These are phyloP conservation scores for Fusarium sp. DNA, from an alignment of 2,329 filamentous ascomycete genomes.

Conservation along the genomic window DNA sequence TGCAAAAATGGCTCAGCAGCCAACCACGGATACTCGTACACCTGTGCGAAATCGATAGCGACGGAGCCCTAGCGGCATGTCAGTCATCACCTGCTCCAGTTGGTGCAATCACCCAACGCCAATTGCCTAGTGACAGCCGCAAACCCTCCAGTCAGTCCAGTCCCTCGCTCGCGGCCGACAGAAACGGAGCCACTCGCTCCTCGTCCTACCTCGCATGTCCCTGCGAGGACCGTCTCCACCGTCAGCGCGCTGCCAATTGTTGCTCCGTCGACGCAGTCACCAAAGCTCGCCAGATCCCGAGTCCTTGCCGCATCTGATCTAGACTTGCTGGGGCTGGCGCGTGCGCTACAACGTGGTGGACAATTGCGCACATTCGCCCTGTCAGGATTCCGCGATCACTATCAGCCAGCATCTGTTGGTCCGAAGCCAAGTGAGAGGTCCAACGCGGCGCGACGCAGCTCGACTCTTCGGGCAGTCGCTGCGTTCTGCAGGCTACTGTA, in stretches of 20 bases:
- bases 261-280: constrained; percentile 43
- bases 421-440: constrained; percentile 39
- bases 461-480: constrained; percentile 46
- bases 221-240: constrained; percentile 37
- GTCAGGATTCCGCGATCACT: constrained; percentile 44
- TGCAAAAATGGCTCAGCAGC: constrained; percentile 46
- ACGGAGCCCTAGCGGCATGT: constrained; percentile 40
- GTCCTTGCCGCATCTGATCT: constrained; percentile 42
- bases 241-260: constrained; percentile 40
- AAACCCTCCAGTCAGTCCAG: constrained; percentile 35
- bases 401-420: constrained; percentile 45
- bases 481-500: constrained; percentile 39
- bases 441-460: constrained; percentile 46
- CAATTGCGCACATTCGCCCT: constrained; percentile 40
- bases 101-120: constrained; percentile 30
- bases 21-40: constrained; percentile 22
- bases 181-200: constrained; percentile 31
- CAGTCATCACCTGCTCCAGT: constrained; percentile 42
- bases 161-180: constrained; percentile 21
- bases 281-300: constrained; percentile 44
- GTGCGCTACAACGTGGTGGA: constrained; percentile 43
- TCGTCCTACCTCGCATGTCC: constrained; percentile 26
- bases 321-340: constrained; percentile 40
- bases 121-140: constrained; percentile 40
- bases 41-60: constrained; percentile 37